Evolutionary conservation across 2,329 filamentous ascomycete species (phyloP).

Genomic region (Cylindrodendrum hubeiense): DNA sequence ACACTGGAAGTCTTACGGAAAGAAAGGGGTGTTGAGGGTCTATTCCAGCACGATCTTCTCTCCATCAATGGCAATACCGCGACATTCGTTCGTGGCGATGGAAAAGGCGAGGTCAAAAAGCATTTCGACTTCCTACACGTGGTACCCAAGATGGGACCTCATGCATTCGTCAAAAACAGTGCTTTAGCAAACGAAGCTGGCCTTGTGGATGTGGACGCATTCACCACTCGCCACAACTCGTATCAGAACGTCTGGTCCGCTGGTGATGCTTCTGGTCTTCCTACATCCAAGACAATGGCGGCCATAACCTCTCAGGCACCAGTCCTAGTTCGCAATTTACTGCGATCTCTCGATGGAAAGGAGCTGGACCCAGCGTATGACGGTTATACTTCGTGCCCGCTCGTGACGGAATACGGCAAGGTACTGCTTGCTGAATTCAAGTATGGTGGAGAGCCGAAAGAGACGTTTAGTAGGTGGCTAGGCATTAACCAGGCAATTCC

Average conservation of each 20-base stretch:
- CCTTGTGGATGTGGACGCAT: slow-evolving; percentile 68
- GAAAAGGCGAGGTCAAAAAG: slow-evolving; percentile 58
- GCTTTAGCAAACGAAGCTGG: slow-evolving; percentile 66
- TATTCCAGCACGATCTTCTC: slow-evolving; percentile 70
- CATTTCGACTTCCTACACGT: slow-evolving; percentile 69
- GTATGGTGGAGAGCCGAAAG: slow-evolving; percentile 72
- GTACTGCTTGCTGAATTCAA: slow-evolving; percentile 75
- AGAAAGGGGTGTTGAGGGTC: slow-evolving; percentile 67
- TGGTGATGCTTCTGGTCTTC: slow-evolving; percentile 69
- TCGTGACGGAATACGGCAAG: slow-evolving; percentile 69
- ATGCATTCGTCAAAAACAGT: slow-evolving; percentile 66
- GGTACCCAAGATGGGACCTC: slow-evolving; percentile 70
- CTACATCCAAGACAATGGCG: slow-evolving; percentile 68
- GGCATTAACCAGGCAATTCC: slow-evolving; percentile 70
- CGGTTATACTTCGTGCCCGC: slow-evolving; percentile 68
- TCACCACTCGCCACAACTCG: slow-evolving; percentile 65
- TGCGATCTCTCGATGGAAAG: slow-evolving; percentile 60
- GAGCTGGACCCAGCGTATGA: slow-evolving; percentile 60
- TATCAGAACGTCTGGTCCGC: slow-evolving; percentile 70
- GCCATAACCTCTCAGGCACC: slow-evolving; percentile 65
- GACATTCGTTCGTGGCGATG: slow-evolving; percentile 59
- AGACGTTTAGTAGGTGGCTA: slow-evolving; percentile 68
- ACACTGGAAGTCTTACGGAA: slow-evolving; percentile 65
- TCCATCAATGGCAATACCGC: slow-evolving; percentile 66
- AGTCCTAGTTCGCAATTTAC: slow-evolving; percentile 62